phyloP scores from a whole-genome alignment of 441 rosid genomes.

The Brassica balearica region DNA sequence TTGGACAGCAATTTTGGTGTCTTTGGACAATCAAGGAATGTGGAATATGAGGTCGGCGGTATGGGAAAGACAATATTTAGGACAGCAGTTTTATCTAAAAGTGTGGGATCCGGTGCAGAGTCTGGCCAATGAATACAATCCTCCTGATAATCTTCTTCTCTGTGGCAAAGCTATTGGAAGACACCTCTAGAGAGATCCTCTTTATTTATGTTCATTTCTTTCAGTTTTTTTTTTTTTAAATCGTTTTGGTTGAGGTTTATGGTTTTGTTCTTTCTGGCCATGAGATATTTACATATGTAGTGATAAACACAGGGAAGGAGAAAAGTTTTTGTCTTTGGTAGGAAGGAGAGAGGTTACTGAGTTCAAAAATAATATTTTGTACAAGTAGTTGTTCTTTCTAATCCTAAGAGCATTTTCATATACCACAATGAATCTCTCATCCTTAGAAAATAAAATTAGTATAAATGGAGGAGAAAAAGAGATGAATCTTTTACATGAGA shows the following conservation, averaged over 20 bases:
- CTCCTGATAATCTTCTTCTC: conserved; percentile 73
- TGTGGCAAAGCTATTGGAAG: conserved; percentile 82
- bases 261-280: conserved; percentile 25
- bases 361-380: not conserved
- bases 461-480: not conserved
- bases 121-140: conserved; percentile 72
- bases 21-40: conserved; percentile 94
- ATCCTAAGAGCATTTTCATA: not conserved
- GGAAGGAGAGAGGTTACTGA: conserved; percentile 13
- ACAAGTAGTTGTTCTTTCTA: conserved; percentile 24
- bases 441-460: not conserved
- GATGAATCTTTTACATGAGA: too few relatives aligned
- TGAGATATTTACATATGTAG: conserved; percentile 15
- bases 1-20: conserved; percentile 80
- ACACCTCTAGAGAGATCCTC: conserved; percentile 47
- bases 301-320: conserved; percentile 16
- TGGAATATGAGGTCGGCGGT: conserved; percentile 90
- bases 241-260: conserved; percentile 22
- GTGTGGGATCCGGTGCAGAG: conserved; percentile 73
- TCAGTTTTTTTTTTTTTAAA: not conserved
- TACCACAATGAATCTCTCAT: not conserved
- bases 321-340: conserved; percentile 15
- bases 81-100: conserved; percentile 84
- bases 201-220: not conserved
- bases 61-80: conserved; percentile 85